Evolutionary conservation across 2,329 filamentous ascomycete species (phyloP).

Genomic region (Colletotrichum ledebouriae): DNA sequence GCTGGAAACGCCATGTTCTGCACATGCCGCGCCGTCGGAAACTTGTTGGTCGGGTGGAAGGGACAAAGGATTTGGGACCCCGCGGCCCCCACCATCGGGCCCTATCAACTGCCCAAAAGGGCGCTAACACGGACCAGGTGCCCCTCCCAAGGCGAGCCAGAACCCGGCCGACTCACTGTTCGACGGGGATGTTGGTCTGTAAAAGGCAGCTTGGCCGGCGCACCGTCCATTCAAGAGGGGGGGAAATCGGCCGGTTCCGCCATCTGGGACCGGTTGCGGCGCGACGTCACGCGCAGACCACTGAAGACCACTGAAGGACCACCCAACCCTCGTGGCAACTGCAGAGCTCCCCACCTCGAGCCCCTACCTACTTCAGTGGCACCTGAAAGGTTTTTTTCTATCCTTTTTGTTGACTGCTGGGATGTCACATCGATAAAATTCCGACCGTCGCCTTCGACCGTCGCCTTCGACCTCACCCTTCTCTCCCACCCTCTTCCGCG

Average conservation of each 20-base stretch:
- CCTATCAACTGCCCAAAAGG: conserved; percentile 2
- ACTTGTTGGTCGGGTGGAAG: background rate
- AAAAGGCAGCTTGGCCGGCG: conserved; percentile 29
- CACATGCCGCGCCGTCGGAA: background rate
- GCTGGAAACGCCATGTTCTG: conserved; percentile 10
- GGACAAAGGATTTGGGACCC: conserved; percentile 24
- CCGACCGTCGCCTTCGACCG: background rate
- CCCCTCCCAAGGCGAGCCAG: conserved; percentile 22
- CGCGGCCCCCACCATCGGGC: conserved; percentile 22
- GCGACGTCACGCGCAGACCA: conserved; percentile 31
- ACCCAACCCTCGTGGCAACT: conserved; percentile 33
- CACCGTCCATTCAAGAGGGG: conserved; percentile 20
- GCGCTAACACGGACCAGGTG: conserved; percentile 40
- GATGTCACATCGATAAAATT: conserved; percentile 34
- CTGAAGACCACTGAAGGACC: conserved; percentile 3
- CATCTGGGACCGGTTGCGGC: conserved; percentile 36
- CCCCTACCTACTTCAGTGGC: conserved; percentile 7
- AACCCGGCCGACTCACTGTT: conserved; percentile 26
- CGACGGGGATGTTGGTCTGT: conserved; percentile 32
- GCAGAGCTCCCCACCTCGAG: conserved; percentile 32
- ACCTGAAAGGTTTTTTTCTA: conserved; percentile 34
- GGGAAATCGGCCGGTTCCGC: conserved; percentile 38
- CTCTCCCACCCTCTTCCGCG: conserved; percentile 4
- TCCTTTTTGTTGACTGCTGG: conserved; percentile 22
- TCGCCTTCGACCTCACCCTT: background rate